Base-by-base conservation (phyloP, 352 stramenopile genomes). In the Pythium dissimile region DNA sequence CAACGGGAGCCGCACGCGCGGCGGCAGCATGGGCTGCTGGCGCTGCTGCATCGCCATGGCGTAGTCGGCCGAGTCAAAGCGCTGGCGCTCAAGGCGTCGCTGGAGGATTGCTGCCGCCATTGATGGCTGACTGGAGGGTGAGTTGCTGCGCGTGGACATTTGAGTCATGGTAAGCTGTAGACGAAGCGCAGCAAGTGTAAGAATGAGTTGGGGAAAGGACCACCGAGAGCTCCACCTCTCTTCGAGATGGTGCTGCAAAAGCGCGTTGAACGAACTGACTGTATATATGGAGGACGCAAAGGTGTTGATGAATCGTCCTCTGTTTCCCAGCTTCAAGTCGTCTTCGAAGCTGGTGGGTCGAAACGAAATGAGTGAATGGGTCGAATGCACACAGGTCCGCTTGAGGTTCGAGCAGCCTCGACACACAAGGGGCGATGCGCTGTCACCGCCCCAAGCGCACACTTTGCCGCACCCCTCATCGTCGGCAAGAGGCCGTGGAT, bases 51-150 rank as follows among this genome's bases (percentile, higher is more conserved):
- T 54, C 2, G 57, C 60, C 62, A 90, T 79, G 27, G 69, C 75
- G 54, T 82, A 86, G 54, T 90, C 80, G 8, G 80, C 80, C 49
- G 80, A 90, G 55, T 90, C 80, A 53, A 90, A 90, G 27, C 80
- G 80, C 64, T 89, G 77, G 35, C 80, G 80, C 37, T 81, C 61
- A 10, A 51, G 43, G 44, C 78, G 77, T 6, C 80, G 80, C 53
- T 81, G 73, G 47, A 89, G 64, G 47, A 88, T 73, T 18, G 62
- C 66, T 24, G 58, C 59, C 3, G 47, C 54, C n/a, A n/a, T n/a
- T n/a, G n/a, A n/a, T n/a, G n/a, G n/a, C n/a, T n/a, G n/a, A n/a
- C n/a, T n/a, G n/a, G 20, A 47, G 43, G 48, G 31, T 10, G 30
- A 7, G 18, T 1, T 34, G 21, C 2, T 48, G 31, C 12, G 42